Conservation (phyloP, 176 grass and related monocot species). For the Miscanthus lutarioriparius region DNA sequence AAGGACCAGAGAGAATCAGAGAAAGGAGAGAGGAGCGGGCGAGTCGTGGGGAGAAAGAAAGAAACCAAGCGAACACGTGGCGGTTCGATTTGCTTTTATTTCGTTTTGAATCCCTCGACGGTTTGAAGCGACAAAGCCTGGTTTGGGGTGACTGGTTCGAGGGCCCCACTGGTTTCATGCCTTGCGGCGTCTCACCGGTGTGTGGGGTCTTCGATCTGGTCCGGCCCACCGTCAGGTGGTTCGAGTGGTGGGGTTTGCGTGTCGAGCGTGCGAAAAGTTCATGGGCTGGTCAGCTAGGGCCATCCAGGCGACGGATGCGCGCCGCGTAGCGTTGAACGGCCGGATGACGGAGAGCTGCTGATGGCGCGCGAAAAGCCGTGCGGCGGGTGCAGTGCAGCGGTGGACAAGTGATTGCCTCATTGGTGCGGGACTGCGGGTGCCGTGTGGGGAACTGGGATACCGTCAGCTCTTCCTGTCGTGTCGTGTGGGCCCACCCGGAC, state of each 20-base stretch:
- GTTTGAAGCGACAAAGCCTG: conserved; percentile 39
- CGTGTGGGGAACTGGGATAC: too few relatives aligned
- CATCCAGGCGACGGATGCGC: not conserved
- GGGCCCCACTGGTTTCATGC: not conserved
- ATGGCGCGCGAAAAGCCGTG: too few relatives aligned
- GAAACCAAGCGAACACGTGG: not conserved
- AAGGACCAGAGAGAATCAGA: not conserved
- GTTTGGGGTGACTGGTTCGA: too few relatives aligned
- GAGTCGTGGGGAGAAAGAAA: conserved; percentile 21
- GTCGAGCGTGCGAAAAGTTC: not conserved
- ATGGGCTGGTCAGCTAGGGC: not conserved
- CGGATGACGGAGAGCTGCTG: not conserved
- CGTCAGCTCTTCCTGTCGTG: too few relatives aligned
- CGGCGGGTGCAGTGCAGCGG: too few relatives aligned
- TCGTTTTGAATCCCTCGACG: conserved; percentile 15
- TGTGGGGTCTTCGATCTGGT: not conserved
- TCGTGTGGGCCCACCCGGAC: too few relatives aligned
- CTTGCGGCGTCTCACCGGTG: not conserved
- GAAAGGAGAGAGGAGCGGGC: not conserved
- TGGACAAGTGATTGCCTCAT: too few relatives aligned
- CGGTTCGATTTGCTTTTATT: not conserved
- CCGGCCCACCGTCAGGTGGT: not conserved
- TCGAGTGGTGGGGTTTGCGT: not conserved
- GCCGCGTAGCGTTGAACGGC: not conserved
- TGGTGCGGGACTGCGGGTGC: too few relatives aligned